Conservation (phyloP, 2,329 filamentous ascomycete genomes). For the Penicillium sp. region DNA sequence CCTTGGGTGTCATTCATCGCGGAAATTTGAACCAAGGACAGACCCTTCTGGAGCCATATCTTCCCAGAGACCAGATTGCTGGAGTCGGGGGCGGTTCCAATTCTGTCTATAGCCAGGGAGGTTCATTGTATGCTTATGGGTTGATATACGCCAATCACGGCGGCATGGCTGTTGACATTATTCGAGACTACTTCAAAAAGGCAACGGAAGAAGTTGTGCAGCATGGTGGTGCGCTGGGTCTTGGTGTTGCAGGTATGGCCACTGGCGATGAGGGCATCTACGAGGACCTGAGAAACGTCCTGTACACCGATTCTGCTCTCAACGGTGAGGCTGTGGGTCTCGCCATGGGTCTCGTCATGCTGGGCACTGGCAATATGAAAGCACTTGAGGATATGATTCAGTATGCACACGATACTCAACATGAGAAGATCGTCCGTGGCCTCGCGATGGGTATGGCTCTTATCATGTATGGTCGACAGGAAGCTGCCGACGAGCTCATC, state of each 20-base stretch:
- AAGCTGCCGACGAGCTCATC: slow-evolving; percentile 89
- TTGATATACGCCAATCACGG: slow-evolving; percentile 97
- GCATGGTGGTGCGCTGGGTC: slow-evolving; percentile 87
- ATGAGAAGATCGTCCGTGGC: slow-evolving; percentile 97
- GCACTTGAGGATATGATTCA: slow-evolving; percentile 95
- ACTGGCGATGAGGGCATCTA: slow-evolving; percentile 87
- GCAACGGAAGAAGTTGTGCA: slow-evolving; percentile 74
- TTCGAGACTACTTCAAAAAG: slow-evolving; percentile 45
- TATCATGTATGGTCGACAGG: slow-evolving; percentile 96
- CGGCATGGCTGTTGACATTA: slow-evolving; percentile 62
- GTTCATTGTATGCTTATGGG: slow-evolving; percentile 90
- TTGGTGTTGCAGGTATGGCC: slow-evolving; percentile 96
- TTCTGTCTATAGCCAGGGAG: slow-evolving; percentile 92
- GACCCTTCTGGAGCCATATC: slow-evolving; percentile 89
- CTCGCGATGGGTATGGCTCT: slow-evolving; percentile 94
- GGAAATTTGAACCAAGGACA: slow-evolving; percentile 90
- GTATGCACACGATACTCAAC: slow-evolving; percentile 94
- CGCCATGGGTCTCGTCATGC: slow-evolving; percentile 95
- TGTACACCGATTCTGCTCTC: slow-evolving; percentile 90
- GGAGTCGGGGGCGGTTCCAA: slow-evolving; percentile 68
- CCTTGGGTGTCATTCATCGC: slow-evolving; percentile 90
- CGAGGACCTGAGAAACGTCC: slow-evolving; percentile 78
- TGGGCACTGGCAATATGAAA: slow-evolving; percentile 92
- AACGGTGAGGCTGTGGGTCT: slow-evolving; percentile 96
- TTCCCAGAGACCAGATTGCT: slow-evolving; percentile 61